A percentile compares a stretch with the other conserved stretches of the same genome.
Conservation (phyloP, 108 stramenopile genomes). For the Pelagomonas calceolata region DNA sequence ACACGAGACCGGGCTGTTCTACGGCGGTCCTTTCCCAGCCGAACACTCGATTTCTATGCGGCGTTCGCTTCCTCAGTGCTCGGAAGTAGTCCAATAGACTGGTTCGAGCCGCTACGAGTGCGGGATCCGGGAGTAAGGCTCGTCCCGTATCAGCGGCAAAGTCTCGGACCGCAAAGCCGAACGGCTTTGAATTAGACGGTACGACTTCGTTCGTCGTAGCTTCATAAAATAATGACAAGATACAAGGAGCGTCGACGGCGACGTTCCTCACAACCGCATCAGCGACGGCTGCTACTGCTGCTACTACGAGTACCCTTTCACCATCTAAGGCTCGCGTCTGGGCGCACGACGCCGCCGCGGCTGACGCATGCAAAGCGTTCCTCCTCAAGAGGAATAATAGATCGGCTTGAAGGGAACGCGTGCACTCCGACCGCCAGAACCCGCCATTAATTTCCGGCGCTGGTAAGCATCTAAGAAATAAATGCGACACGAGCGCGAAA, state of each 20-base stretch:
- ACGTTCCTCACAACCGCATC: conserved; percentile 37
- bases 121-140: conserved; percentile 32
- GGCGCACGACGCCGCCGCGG: conserved; percentile 25
- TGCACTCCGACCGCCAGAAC: conserved; percentile 40
- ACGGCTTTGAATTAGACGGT: conserved; percentile 28
- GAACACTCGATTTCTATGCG: conserved; percentile 29
- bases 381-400: conserved; percentile 29
- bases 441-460: conserved; percentile 28
- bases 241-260: conserved; percentile 42
- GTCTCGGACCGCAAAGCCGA: conserved; percentile 41
- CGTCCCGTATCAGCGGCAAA: conserved; percentile 43
- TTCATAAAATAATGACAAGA: conserved; percentile 42
- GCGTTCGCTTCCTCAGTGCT: conserved; percentile 17
- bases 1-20: conserved; percentile 24
- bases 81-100: conserved; percentile 43
- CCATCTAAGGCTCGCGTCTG: conserved; percentile 43
- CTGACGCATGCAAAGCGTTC: conserved; percentile 23
- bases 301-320: conserved; percentile 35
- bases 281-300: conserved; percentile 37
- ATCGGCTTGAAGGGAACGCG: conserved; percentile 45
- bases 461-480: conserved; percentile 43
- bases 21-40: conserved; percentile 25
- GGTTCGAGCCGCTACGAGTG: conserved; percentile 10
- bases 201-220: conserved; percentile 14
- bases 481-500: conserved; percentile 37